phyloP scores from a whole-genome alignment of 2,329 filamentous ascomycete genomes.

The Herpomyces periplanetae region DNA sequence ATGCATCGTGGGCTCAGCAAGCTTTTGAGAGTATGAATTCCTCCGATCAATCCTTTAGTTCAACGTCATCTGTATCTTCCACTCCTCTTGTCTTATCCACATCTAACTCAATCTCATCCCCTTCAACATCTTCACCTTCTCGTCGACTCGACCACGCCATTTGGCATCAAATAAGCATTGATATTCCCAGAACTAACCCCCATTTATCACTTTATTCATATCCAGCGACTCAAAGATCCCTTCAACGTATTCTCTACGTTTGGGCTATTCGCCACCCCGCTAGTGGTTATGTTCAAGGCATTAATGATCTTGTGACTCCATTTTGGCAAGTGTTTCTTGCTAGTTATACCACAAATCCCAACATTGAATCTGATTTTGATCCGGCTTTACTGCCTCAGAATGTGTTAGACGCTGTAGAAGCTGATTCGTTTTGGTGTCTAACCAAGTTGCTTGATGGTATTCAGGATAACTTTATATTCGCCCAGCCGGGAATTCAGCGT shows the following conservation, averaged over 20 bases:
- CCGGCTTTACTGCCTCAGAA: constrained; percentile 62
- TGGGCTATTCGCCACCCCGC: constrained; percentile 94
- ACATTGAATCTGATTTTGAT: constrained; percentile 82
- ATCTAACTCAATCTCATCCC: constrained; percentile 7
- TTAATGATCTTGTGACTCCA: constrained; percentile 85
- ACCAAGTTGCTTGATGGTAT: constrained; percentile 95
- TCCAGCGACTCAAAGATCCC: constrained; percentile 65
- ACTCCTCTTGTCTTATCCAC: too few species aligned
- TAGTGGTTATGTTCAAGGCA: constrained; percentile 88
- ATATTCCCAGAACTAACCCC: constrained; percentile 77
- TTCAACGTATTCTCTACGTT: constrained; percentile 78
- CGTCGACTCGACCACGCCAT: constrained; percentile 76
- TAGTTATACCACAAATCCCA: constrained; percentile 66
- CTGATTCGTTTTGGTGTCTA: constrained; percentile 90
- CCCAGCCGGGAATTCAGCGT: constrained; percentile 76
- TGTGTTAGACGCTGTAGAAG: constrained; percentile 81
- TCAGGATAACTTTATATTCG: constrained; percentile 94
- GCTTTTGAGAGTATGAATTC: constrained; percentile 16
- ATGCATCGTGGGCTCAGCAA: constrained; percentile 49
- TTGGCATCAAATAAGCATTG: constrained; percentile 98
- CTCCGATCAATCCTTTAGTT: constrained; percentile 7
- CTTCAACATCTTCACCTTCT: constrained; percentile 16
- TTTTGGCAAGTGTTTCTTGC: constrained; percentile 95
- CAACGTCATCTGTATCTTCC: too few species aligned
- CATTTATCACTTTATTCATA: constrained; percentile 82